Base-by-base conservation (phyloP, 176 grass and related monocot genomes). In the Hsuehochloa calcarea region DNA sequence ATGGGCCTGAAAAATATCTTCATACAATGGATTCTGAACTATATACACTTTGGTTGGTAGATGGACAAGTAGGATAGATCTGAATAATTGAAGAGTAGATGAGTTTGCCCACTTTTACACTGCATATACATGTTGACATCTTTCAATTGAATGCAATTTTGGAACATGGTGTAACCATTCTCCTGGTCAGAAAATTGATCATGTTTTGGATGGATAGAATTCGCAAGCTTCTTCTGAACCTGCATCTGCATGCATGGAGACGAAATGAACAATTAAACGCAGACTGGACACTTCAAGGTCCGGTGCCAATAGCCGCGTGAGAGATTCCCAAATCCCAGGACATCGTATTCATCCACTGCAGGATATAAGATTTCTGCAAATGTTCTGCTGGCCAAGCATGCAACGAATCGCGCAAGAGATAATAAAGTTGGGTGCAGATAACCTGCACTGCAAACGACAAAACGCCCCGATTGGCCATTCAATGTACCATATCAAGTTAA, bases 371-470 rank as follows among this genome's bases (percentile, higher is more conserved):
- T 54, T 82, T 68, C 31, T 9, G 19, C 17, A 80, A 67, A 22
- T 29, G 26, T 44, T 45, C 25, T 13, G 69, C 8, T 16, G 11
- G 54, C 7, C 46, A 81, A 75, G 40, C 83, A 82, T 27, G 52
- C 43, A 23, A 2, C 8, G 47, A 50, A 85, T 80, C 40, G n/a
- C 22, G 43, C 10, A 1, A 50, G n/a, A 27, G 50, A 62, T 41
- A 79, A 45, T 3, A 7, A 72, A 88, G 6, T 31, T 70, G n/a
- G 22, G 58, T 79, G 74, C 66, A 66, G 74, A 44, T 22, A 88
- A 69, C 52, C 40, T 72, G 15, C 20, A 47, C 49, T 5, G 49
- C 44, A 12, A 46, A 55, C 14, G 55, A 82, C 72, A 82, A 73
- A 62, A 74, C 1, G 34, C 0, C 47, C 54, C 4, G 35, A 70